Percentiles rank a stretch among this genome's conserved stretches.
Conservation (phyloP, 305 asterid species). For the Withania somnifera region DNA sequence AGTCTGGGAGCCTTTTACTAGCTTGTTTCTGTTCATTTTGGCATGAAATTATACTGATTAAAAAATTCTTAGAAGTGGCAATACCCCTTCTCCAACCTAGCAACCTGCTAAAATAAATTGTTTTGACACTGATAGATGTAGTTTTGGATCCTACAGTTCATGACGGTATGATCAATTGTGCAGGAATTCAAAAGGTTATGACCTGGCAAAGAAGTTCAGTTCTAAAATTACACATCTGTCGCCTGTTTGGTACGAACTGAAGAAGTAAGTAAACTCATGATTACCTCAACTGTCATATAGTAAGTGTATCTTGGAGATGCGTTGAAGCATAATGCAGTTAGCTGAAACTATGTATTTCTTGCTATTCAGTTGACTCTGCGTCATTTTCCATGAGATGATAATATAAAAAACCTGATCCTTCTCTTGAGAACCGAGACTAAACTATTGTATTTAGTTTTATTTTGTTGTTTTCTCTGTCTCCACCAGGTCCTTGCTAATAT, state of each 20-base stretch:
- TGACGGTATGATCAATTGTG: conserved; percentile 10
- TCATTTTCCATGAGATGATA: neutral
- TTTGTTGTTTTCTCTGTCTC: neutral
- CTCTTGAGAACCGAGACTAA: neutral
- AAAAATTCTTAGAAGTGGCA: neutral
- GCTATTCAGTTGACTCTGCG: neutral
- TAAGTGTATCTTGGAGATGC: neutral
- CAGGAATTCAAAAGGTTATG: conserved; percentile 95
- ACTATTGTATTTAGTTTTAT: neutral
- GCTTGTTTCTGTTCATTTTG: neutral
- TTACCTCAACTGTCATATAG: neutral
- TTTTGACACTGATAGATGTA: neutral
- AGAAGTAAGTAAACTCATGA: conserved; percentile 37
- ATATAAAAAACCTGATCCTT: neutral
- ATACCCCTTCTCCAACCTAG: neutral
- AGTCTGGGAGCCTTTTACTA: neutral
- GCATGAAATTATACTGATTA: neutral
- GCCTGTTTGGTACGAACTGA: conserved; percentile 93
- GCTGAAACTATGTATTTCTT: neutral
- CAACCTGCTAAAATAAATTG: neutral
- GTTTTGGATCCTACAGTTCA: neutral
- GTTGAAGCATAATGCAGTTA: neutral
- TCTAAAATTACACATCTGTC: conserved; percentile 82
- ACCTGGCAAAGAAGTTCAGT: conserved; percentile 67
- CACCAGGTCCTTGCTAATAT: neutral